Base-by-base conservation (phyloP, 1,284 basidiomycete species). In the Microbotryum saponariae region DNA sequence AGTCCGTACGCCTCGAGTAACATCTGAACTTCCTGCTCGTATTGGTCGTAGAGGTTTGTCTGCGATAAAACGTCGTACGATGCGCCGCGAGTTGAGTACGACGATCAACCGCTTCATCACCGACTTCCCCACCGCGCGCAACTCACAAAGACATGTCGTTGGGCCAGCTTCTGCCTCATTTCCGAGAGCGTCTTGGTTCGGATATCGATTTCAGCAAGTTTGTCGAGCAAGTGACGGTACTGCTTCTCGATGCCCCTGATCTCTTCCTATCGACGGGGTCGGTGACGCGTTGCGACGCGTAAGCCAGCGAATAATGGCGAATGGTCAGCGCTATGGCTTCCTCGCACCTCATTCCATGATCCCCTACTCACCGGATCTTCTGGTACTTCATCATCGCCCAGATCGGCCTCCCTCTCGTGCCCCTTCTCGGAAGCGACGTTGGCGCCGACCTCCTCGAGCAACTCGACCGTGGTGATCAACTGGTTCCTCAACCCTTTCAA, bases 81-180 rank as follows among this genome's bases (percentile, higher is more conserved):
- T 23, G 52, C 3, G 4, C 29, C 18, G 56, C 37, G 12, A 18
- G 37, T 16, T 16, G 37, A 42, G 37, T 42, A 16, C 3, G 37
- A 42, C 37, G 48, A 3, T 33, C 42, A 25, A 21, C 12, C 8
- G 23, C 48, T 7, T 16, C 21, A 1, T 14, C 18, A 18, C 6
- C n/a, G 4, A n/a, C 31, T 5, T 23, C 37, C 44, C 20, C 51
- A 21, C 5, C 18, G 42, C 5, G 12, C 2, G 12, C 2, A 9
- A 61, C 67, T 25, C 33, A 67, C 67, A n/a, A 69, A 54, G 37
- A 55, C 60, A 21, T 64, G 59, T 3, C 61, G 59, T 47, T 61
- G 59, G 16, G 48, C 29, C 8, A 66, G 18, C 27, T 53, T 49
- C 7, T 53, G 33, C 4, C 67, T 51, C 18, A 64, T 47, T 29